Evolutionary conservation across 2,329 filamentous ascomycete genomes (phyloP).

Genomic region (Fusarium caatingaense): DNA sequence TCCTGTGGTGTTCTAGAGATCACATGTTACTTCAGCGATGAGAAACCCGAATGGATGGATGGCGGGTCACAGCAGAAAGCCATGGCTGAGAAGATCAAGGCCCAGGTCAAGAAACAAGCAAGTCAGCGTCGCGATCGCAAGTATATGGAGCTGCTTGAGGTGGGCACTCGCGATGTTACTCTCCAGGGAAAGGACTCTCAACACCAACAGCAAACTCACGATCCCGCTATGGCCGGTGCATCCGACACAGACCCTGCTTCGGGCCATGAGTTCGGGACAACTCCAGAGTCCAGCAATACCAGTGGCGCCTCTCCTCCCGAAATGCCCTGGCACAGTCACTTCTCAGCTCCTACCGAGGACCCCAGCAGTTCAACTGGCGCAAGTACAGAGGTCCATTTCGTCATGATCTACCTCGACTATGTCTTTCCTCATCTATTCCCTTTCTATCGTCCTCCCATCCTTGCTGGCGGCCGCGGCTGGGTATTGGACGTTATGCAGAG

Average conservation of each 20-base stretch:
- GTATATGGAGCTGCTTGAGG: constrained; percentile 58
- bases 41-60: constrained; percentile 70
- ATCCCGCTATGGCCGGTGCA: constrained; percentile 33
- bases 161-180: constrained; percentile 47
- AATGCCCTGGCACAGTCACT: constrained; percentile 49
- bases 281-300: constrained; percentile 48
- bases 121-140: constrained; percentile 62
- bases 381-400: constrained; percentile 54
- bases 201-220: constrained; percentile 5
- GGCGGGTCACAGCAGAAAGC: constrained; percentile 60
- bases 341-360: constrained; percentile 41
- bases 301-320: constrained; percentile 49
- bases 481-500: constrained; percentile 66
- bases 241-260: constrained; percentile 48
- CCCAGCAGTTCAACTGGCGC: constrained; percentile 32
- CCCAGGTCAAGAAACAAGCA: constrained; percentile 67
- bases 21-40: constrained; percentile 63
- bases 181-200: constrained; percentile 29
- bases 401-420: constrained; percentile 71
- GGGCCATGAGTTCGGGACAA: constrained; percentile 40
- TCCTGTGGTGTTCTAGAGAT: constrained; percentile 66
- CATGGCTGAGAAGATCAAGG: constrained; percentile 65
- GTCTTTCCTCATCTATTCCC: constrained; percentile 72
- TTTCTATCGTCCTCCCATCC: constrained; percentile 67
- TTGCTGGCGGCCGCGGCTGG: constrained; percentile 70